Evolutionary conservation across 805 yeast genomes (phyloP).

Genomic region (Cyberlindnera euphorbiae): DNA sequence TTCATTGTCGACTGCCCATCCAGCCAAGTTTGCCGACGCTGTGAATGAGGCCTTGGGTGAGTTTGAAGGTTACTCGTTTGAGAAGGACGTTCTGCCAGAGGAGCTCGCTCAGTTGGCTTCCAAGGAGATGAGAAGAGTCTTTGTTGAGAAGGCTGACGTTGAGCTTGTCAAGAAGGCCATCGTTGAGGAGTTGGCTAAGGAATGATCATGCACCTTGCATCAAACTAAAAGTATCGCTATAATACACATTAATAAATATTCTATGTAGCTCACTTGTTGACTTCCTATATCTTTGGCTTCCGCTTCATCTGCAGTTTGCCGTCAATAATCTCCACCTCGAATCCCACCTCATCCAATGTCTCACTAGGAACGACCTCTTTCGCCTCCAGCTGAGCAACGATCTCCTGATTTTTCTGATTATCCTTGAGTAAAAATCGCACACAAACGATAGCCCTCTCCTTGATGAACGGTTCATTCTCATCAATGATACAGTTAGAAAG

Average conservation of each 20-base stretch:
- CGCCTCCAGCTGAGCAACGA: constrained; percentile 78
- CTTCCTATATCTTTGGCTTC: constrained; percentile 14
- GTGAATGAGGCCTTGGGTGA: constrained; percentile 73
- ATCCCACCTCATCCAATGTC: constrained; percentile 66
- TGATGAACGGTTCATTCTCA: constrained; percentile 80
- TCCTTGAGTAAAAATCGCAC: constrained; percentile 59
- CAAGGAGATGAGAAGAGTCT: constrained; percentile 69
- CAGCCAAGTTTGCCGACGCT: constrained; percentile 97
- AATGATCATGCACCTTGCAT: constrained; percentile 26
- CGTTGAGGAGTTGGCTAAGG: constrained; percentile 55
- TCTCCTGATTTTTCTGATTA: constrained; percentile 66
- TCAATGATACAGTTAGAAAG: constrained; percentile 83
- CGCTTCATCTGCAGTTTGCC: constrained; percentile 62
- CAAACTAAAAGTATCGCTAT: neutral
- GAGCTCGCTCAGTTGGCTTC: constrained; percentile 71
- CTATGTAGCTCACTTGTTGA: neutral
- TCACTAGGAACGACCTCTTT: constrained; percentile 55
- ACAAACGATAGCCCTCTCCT: constrained; percentile 81
- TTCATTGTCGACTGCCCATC: constrained; percentile 95
- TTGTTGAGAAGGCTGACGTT: constrained; percentile 67
- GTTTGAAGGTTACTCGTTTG: constrained; percentile 76
- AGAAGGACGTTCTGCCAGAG: constrained; percentile 80
- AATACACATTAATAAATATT: neutral
- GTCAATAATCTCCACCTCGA: constrained; percentile 62
- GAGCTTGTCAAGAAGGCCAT: constrained; percentile 73